Evolutionary conservation across 2,329 filamentous ascomycete species (phyloP), one percentile per base, ranked within the genome.

Genomic region (Aspergillus spinulosporus): DNA sequence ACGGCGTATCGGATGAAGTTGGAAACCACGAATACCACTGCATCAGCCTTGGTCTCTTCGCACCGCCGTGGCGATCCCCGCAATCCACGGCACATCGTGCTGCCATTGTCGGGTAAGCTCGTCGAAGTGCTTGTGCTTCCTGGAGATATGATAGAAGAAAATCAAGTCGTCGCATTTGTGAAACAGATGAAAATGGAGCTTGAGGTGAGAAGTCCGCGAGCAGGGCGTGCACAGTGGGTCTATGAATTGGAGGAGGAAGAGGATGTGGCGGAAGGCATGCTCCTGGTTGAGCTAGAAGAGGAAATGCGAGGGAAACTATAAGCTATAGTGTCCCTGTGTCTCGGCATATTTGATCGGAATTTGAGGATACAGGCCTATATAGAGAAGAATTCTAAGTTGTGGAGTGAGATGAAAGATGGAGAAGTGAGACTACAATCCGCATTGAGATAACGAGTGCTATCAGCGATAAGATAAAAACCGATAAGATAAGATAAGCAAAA

Each of bases 101-200:
- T 86, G 5, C 84, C 84, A 0, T 79, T 87, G 12, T 77, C 81
- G 0, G 85, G 84, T 0, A 84, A 82, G 57, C 61, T 87, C 28
- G 79, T 86, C 1, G 84, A 87, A 65, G 71, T 87, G 1, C 63
- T 83, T 2, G 82, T 87, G 0, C 76, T 81, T 4, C 76, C 77
- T 3, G 82, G 81, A 0, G 80, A 84, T 57, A 61, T 67, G 5
- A 71, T 84, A 0, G 67, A 66, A 15, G 73, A 80, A 58, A 82
- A 82, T 1, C 79, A 86, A 39, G 71, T 81, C 0, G 72, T 87
- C 61, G 81, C 74, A 6, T 82, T 87, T 14, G 79, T 87, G 15
- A 82, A 82, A 68, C 84, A 87, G 69, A 87, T 87, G 84, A 87
- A 87, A 70, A 88, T 87, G 84, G 85, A 88, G 61, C 69, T 87